phyloP scores from a whole-genome alignment of 2,329 filamentous ascomycete genomes.

The Fusarium annulatum region DNA sequence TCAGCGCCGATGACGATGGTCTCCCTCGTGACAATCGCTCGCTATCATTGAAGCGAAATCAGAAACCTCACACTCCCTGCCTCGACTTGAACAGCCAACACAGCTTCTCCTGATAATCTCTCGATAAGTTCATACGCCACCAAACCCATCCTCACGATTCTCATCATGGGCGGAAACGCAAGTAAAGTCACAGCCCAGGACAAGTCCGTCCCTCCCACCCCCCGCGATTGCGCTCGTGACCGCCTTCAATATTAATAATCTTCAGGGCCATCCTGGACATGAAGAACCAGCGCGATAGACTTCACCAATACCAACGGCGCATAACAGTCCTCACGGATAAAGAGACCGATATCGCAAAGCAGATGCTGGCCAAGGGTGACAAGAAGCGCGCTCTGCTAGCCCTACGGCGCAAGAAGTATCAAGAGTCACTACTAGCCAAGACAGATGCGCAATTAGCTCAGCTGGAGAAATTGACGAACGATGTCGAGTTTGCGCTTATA shows the following conservation, averaged over 20 bases:
- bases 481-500: constrained; percentile 94
- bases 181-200: constrained; percentile 79
- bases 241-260: constrained; percentile 17
- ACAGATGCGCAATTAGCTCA: constrained; percentile 95
- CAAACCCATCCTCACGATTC: constrained; percentile 1
- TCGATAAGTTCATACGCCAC: constrained; percentile 4
- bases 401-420: constrained; percentile 94
- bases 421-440: constrained; percentile 87
- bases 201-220: constrained; percentile 67
- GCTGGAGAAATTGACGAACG: constrained; percentile 86
- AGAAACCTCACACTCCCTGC: background rate
- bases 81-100: constrained; percentile 1
- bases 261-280: constrained; percentile 93
- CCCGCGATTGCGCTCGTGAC: constrained; percentile 30
- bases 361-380: constrained; percentile 84
- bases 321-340: constrained; percentile 87
- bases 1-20: constrained; percentile 43
- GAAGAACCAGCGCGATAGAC: constrained; percentile 96
- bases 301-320: constrained; percentile 94
- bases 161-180: constrained; percentile 64
- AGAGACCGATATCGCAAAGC: constrained; percentile 86
- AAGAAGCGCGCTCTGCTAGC: constrained; percentile 86
- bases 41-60: constrained; percentile 14
- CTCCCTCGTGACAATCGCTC: constrained; percentile 42
- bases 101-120: background rate